Conservation (phyloP, 768 basidiomycete species). For the Pulveroboletus sp. region DNA sequence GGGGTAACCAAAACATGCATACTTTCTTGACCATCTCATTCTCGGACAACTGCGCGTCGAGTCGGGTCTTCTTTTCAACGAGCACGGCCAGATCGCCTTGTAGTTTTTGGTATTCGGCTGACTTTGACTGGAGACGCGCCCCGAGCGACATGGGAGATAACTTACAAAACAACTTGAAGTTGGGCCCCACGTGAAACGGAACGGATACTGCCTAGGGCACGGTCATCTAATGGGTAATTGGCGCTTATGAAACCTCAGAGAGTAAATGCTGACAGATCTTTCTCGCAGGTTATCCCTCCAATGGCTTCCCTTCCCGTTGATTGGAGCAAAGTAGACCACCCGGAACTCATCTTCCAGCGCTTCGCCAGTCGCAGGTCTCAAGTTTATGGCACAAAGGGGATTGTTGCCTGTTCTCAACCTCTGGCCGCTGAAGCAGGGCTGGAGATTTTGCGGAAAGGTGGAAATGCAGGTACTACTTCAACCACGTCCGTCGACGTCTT, state of each 20-base stretch:
- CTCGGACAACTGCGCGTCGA: slow-evolving; percentile 90
- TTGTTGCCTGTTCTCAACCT: slow-evolving; percentile 88
- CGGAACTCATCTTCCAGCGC: slow-evolving; percentile 59
- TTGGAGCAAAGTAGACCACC: slow-evolving; percentile 62
- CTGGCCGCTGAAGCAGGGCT: slow-evolving; percentile 88
- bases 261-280: not conserved
- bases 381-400: slow-evolving; percentile 80
- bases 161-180: slow-evolving; percentile 12
- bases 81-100: slow-evolving; percentile 67
- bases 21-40: slow-evolving; percentile 93
- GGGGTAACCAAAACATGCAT: slow-evolving; percentile 3
- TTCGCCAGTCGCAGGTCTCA: slow-evolving; percentile 86
- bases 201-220: not conserved
- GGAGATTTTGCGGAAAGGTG: slow-evolving; percentile 87
- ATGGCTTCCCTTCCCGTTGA: slow-evolving; percentile 39
- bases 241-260: not conserved
- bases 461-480: slow-evolving; percentile 79
- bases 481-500: not conserved
- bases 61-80: slow-evolving; percentile 77
- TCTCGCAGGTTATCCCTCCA: not conserved
- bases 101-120: slow-evolving; percentile 75
- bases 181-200: slow-evolving; percentile 4
- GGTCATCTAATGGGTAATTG: slow-evolving; percentile 6
- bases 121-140: slow-evolving; percentile 59
- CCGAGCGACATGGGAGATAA: slow-evolving; percentile 49